Percentiles rank a stretch among this genome's conserved stretches.
Evolutionary conservation across 1,139 yeast genomes (phyloP).

Genomic region (Scheffersomyces titani): DNA sequence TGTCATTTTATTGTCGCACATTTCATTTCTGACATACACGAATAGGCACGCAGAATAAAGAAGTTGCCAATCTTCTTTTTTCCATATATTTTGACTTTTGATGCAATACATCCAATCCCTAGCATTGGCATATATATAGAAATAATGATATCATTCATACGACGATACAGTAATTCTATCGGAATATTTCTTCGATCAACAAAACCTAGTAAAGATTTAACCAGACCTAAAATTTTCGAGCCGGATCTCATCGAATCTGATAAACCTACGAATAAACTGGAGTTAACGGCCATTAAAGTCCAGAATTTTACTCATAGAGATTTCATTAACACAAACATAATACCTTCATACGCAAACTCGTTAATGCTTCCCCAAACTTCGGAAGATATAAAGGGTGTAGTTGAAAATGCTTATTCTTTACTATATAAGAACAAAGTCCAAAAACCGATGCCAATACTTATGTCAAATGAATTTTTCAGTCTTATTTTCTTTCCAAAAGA

Average conservation of each 20-base stretch:
- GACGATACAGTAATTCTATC: not conserved
- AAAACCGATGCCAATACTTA: slow-evolving; percentile 22
- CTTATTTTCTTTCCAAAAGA: slow-evolving; percentile 25
- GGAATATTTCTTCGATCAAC: not conserved
- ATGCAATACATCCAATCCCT: not conserved
- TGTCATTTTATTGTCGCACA: not conserved
- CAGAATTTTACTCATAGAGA: not conserved
- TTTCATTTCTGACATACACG: not conserved
- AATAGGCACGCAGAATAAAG: not conserved
- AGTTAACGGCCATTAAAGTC: slow-evolving; percentile 1
- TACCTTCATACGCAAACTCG: slow-evolving; percentile 5
- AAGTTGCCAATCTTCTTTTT: not conserved
- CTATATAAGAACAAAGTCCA: slow-evolving; percentile 13
- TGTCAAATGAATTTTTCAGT: slow-evolving; percentile 21
- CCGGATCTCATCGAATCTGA: not conserved
- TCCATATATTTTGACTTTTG: slow-evolving; percentile 1
- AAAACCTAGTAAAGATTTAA: no score
- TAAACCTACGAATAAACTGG: slow-evolving; percentile 2
- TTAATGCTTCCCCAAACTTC: slow-evolving; percentile 24
- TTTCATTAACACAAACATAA: not conserved
- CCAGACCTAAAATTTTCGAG: not conserved
- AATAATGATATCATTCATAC: not conserved
- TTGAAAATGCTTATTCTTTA: slow-evolving; percentile 21
- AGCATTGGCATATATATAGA: not conserved
- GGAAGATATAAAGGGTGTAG: slow-evolving; percentile 43